Conservation (phyloP, 371 early-diverging fungal species). For the Apophysomyces elegans region DNA sequence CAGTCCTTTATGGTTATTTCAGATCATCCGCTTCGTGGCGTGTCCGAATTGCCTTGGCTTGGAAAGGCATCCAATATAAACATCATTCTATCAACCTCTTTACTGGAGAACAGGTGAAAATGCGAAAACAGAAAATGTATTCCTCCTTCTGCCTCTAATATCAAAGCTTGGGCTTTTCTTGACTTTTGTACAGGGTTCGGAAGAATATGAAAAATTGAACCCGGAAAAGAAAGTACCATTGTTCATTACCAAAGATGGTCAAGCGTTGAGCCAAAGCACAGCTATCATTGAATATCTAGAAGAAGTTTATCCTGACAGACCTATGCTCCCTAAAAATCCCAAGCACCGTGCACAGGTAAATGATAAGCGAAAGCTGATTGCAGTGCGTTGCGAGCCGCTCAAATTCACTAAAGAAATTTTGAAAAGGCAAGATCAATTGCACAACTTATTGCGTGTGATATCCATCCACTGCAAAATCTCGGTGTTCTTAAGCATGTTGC, state of each 20-base stretch:
- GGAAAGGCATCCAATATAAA: constrained; percentile 78
- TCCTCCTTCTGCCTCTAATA: neutral
- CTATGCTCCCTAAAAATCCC: constrained; percentile 80
- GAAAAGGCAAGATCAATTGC: constrained; percentile 50
- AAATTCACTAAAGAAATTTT: constrained; percentile 28
- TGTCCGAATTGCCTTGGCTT: constrained; percentile 75
- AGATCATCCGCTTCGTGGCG: constrained; percentile 81
- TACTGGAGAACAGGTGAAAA: constrained; percentile 69
- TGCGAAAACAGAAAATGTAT: neutral
- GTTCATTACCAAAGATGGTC: constrained; percentile 59
- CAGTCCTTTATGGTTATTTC: constrained; percentile 77
- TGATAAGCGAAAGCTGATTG: no score
- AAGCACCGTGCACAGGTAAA: constrained; percentile 61
- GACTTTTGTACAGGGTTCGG: constrained; percentile 35
- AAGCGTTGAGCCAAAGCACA: constrained; percentile 67
- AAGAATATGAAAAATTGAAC: constrained; percentile 64
- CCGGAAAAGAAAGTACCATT: constrained; percentile 77
- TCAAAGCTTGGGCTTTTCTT: neutral
- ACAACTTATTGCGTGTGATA: constrained; percentile 79
- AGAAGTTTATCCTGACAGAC: constrained; percentile 66
- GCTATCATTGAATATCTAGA: constrained; percentile 92
- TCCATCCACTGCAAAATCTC: constrained; percentile 89
- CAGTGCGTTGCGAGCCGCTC: no score
- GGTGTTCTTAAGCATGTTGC: constrained; percentile 68
- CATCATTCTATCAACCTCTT: constrained; percentile 66